Evolutionary conservation across 192 early-diverging fungal species (phyloP).

Genomic region (Dimargaris verticillata): DNA sequence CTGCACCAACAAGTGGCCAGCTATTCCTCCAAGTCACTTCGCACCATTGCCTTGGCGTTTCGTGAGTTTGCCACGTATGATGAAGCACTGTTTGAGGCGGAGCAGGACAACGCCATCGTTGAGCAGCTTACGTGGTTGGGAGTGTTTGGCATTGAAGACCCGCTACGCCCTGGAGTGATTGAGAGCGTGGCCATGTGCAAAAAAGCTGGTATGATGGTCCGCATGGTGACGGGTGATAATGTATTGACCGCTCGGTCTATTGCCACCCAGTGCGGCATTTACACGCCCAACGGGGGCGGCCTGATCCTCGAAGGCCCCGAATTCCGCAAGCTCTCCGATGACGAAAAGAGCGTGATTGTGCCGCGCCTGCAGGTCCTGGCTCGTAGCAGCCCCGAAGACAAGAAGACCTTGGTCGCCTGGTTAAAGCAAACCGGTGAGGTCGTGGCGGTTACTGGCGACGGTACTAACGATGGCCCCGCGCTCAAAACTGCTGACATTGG

Average conservation of each 20-base stretch:
- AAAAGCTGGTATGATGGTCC: slow-evolving; percentile 83
- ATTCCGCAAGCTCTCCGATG: slow-evolving; percentile 67
- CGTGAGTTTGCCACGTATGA: slow-evolving; percentile 58
- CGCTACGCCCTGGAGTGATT: slow-evolving; percentile 84
- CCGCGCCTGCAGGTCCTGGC: slow-evolving; percentile 91
- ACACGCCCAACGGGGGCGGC: slow-evolving; percentile 55
- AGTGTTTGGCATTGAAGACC: slow-evolving; percentile 94
- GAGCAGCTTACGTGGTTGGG: slow-evolving; percentile 59
- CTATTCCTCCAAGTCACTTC: slow-evolving; percentile 67
- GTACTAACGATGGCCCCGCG: slow-evolving; percentile 97
- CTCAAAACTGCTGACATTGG: slow-evolving; percentile 91
- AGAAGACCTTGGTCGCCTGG: slow-evolving; percentile 81
- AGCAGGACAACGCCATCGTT: slow-evolving; percentile 28
- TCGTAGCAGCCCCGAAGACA: slow-evolving; percentile 85
- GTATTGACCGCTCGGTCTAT: slow-evolving; percentile 83
- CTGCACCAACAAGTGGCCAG: slow-evolving; percentile 36
- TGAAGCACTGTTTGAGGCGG: slow-evolving; percentile 24
- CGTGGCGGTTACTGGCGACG: slow-evolving; percentile 97
- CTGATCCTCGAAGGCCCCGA: slow-evolving; percentile 88
- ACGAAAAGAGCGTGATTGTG: slow-evolving; percentile 83
- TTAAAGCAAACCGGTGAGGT: slow-evolving; percentile 82
- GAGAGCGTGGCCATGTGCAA: slow-evolving; percentile 79
- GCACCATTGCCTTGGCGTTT: slow-evolving; percentile 82
- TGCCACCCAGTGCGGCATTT: slow-evolving; percentile 86
- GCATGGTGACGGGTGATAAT: slow-evolving; percentile 99